These are phyloP conservation scores for Verticillium klebahnii DNA, from an alignment of 2,329 filamentous ascomycete genomes.

Conservation along the genomic window DNA sequence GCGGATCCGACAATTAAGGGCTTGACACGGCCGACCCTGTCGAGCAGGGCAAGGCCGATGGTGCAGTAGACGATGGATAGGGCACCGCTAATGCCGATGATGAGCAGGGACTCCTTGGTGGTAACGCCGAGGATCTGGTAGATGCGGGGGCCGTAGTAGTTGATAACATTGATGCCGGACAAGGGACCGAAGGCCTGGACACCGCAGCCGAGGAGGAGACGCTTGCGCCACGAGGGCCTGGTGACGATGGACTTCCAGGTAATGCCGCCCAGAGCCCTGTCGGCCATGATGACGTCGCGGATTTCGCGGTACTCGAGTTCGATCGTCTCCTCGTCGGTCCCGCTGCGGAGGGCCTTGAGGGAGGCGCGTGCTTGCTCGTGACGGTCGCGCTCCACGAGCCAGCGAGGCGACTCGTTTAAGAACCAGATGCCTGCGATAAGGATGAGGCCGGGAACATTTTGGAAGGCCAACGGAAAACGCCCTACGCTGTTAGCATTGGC, in stretches of 20 bases:
- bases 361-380: slow-evolving; percentile 25
- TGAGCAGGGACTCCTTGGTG: slow-evolving; percentile 40
- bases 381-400: slow-evolving; percentile 29
- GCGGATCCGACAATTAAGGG: slow-evolving; percentile 36
- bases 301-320: slow-evolving; percentile 37
- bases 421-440: slow-evolving; percentile 18
- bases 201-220: slow-evolving; percentile 40
- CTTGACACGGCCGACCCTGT: slow-evolving; percentile 42
- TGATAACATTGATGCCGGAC: slow-evolving; percentile 31
- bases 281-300: slow-evolving; percentile 28
- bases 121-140: slow-evolving; percentile 37
- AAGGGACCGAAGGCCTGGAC: slow-evolving; percentile 44
- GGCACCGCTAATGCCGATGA: slow-evolving; percentile 45
- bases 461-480: slow-evolving; percentile 26
- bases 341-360: slow-evolving; percentile 25
- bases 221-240: slow-evolving; percentile 36
- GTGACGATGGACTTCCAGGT: slow-evolving; percentile 37
- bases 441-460: slow-evolving; percentile 19
- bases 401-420: slow-evolving; percentile 19
- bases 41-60: slow-evolving; percentile 37
- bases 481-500: slow-evolving; percentile 12
- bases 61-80: slow-evolving; percentile 44
- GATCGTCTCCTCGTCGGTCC: slow-evolving; percentile 24
- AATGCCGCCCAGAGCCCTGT: slow-evolving; percentile 25
- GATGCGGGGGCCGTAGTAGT: slow-evolving; percentile 27